A percentile compares a stretch with the other conserved stretches of the same genome.
Conservation (phyloP, 495 filamentous ascomycete species). For the Lichenothelia convexa region DNA sequence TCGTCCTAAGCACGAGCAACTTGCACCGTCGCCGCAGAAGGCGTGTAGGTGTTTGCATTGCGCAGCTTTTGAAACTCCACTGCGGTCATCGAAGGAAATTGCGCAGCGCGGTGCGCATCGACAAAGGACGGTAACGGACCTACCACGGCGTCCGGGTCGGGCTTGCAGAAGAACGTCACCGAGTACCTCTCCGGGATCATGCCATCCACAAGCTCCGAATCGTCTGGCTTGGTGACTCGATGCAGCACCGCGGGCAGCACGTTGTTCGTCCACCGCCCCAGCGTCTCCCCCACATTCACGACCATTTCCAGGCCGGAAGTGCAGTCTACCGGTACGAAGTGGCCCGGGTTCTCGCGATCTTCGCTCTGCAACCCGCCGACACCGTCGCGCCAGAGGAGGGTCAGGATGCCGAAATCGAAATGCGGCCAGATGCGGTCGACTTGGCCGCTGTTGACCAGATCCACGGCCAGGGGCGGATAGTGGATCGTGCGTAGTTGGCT, state of each 20-base stretch:
- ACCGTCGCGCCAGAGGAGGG: constrained; percentile 31
- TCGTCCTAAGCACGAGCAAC: too few relatives aligned
- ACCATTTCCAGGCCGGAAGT: constrained; percentile 1
- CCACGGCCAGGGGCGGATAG: not conserved
- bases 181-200: too few relatives aligned
- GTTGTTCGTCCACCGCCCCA: constrained; percentile 12
- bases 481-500: not conserved
- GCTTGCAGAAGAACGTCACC: too few relatives aligned
- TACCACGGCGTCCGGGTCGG: too few relatives aligned
- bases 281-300: constrained; percentile 11
- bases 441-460: not conserved
- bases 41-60: too few relatives aligned
- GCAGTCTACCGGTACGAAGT: constrained; percentile 1
- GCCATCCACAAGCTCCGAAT: not conserved
- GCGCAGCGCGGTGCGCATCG: too few relatives aligned
- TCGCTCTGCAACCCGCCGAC: constrained; percentile 29
- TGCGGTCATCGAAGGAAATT: too few relatives aligned
- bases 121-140: too few relatives aligned
- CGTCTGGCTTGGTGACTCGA: not conserved
- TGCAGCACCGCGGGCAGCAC: not conserved
- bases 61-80: too few relatives aligned
- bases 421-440: constrained; percentile 24
- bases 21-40: too few relatives aligned
- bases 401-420: constrained; percentile 30
- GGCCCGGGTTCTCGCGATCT: constrained; percentile 11